Evolutionary conservation across 1,284 basidiomycete genomes (phyloP).

Genomic region (Ceratobasidium sp.): DNA sequence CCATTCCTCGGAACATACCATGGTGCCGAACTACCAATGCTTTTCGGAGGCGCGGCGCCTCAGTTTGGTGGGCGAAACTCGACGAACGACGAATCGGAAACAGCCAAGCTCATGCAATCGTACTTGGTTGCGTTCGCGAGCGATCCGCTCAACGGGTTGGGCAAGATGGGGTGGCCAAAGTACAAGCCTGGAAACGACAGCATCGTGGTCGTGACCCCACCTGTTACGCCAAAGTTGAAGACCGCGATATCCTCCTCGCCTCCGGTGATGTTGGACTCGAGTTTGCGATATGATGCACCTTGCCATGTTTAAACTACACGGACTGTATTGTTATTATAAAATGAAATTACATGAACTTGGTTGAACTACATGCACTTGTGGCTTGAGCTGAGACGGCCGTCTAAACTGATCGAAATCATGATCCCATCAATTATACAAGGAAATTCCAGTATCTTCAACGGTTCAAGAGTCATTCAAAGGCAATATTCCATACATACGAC

Average conservation of each 20-base stretch:
- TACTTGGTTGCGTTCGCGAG: conserved; percentile 19
- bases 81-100: neutral
- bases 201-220: neutral
- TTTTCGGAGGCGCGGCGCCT: neutral
- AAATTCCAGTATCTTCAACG: too few relatives aligned
- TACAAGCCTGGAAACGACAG: conserved; percentile 1
- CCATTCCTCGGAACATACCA: neutral
- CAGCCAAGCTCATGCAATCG: neutral
- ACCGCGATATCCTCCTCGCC: neutral
- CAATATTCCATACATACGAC: too few relatives aligned
- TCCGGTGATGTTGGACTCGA: neutral
- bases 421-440: too few relatives aligned
- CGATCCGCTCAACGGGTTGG: neutral
- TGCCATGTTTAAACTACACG: neutral
- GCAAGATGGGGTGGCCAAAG: neutral
- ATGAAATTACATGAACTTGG: too few relatives aligned
- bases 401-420: too few relatives aligned
- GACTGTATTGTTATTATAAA: neutral
- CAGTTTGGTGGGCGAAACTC: conserved; percentile 2
- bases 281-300: neutral
- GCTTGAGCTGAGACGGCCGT: too few relatives aligned
- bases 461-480: too few relatives aligned
- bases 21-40: neutral
- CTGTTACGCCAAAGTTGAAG: neutral
- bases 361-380: too few relatives aligned